A percentile compares a stretch with the other conserved stretches of the same genome.
These are phyloP conservation scores for Marasmius sp. DNA, from an alignment of 1,284 basidiomycete genomes.

Conservation along the genomic window DNA sequence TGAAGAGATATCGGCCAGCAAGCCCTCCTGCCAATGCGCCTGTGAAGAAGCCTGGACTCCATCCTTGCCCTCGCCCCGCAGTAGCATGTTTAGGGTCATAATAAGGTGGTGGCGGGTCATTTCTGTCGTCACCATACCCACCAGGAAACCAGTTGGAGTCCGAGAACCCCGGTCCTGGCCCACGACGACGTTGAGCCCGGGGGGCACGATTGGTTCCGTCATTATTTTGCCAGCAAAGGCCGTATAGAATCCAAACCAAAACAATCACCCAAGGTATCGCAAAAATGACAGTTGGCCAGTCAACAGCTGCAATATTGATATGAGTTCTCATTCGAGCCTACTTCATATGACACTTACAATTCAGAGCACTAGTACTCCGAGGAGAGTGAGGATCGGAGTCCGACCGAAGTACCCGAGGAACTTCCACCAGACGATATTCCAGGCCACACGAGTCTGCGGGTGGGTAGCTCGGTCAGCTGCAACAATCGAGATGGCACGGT, in stretches of 20 bases:
- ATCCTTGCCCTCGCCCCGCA: constrained; percentile 26
- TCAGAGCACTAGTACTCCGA: not conserved
- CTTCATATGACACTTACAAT: constrained; percentile 3
- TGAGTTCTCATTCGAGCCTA: not conserved
- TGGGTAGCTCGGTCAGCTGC: not conserved
- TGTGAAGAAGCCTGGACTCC: constrained; percentile 79
- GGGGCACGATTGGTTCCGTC: constrained; percentile 5
- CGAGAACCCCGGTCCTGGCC: constrained; percentile 23
- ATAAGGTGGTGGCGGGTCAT: constrained; percentile 79
- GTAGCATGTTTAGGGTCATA: constrained; percentile 39
- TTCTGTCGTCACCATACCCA: constrained; percentile 35
- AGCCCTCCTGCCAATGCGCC: constrained; percentile 71
- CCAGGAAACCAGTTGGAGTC: constrained; percentile 51
- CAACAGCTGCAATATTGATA: constrained; percentile 31
- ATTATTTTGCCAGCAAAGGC: constrained; percentile 43
- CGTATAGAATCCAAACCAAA: constrained; percentile 56
- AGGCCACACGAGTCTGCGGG: constrained; percentile 76
- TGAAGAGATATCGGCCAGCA: constrained; percentile 49
- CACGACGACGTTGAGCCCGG: constrained; percentile 32
- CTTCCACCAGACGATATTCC: constrained; percentile 74
- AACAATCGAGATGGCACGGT: too few species aligned
- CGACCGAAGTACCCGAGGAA: constrained; percentile 49
- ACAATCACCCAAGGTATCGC: constrained; percentile 55
- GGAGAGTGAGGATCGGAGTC: constrained; percentile 33
- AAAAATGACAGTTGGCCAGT: constrained; percentile 48